A percentile compares a stretch with the other conserved stretches of the same genome.
These are phyloP conservation scores for Aspergillus quadrilineatus DNA, from an alignment of 2,329 filamentous ascomycete species.

Conservation along the genomic window DNA sequence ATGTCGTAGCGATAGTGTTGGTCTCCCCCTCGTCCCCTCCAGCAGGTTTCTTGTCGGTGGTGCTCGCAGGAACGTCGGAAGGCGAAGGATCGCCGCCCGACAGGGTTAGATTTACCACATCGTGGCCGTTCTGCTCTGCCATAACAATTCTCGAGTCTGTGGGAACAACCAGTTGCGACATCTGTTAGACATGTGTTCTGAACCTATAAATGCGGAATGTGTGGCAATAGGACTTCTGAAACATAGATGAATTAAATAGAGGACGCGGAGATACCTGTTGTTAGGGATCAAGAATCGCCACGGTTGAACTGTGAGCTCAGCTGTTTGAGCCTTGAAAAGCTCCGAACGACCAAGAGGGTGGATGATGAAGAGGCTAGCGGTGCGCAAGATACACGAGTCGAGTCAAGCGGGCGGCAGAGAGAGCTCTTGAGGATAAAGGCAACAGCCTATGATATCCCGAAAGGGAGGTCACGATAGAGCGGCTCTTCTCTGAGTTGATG, in stretches of 20 bases:
- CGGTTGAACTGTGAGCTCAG: constrained; percentile 39
- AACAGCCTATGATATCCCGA: constrained; percentile 29
- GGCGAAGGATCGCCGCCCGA: constrained; percentile 63
- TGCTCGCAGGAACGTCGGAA: constrained; percentile 66
- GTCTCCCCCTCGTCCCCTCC: constrained; percentile 48
- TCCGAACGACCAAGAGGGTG: constrained; percentile 33
- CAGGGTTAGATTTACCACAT: constrained; percentile 71
- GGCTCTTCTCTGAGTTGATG: constrained; percentile 27
- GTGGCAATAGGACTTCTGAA: constrained; percentile 18
- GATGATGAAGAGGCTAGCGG: constrained; percentile 27
- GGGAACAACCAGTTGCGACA: constrained; percentile 28
- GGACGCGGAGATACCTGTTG: constrained; percentile 39
- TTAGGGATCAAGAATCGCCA: constrained; percentile 46
- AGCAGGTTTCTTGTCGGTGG: constrained; percentile 54
- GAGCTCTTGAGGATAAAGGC: constrained; percentile 23
- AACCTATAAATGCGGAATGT: constrained; percentile 22
- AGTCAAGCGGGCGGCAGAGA: constrained; percentile 18
- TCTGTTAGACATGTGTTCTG: constrained; percentile 33
- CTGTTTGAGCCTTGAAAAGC: constrained; percentile 35
- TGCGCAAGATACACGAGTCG: constrained; percentile 24
- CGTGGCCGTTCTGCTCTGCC: constrained; percentile 68
- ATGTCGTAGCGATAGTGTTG: constrained; percentile 40
- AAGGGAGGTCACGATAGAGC: constrained; percentile 26
- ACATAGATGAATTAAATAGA: constrained; percentile 17
- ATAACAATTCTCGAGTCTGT: constrained; percentile 63